phyloP scores from a whole-genome alignment of 192 early-diverging fungal species.

The Irineochytrium annulatum region DNA sequence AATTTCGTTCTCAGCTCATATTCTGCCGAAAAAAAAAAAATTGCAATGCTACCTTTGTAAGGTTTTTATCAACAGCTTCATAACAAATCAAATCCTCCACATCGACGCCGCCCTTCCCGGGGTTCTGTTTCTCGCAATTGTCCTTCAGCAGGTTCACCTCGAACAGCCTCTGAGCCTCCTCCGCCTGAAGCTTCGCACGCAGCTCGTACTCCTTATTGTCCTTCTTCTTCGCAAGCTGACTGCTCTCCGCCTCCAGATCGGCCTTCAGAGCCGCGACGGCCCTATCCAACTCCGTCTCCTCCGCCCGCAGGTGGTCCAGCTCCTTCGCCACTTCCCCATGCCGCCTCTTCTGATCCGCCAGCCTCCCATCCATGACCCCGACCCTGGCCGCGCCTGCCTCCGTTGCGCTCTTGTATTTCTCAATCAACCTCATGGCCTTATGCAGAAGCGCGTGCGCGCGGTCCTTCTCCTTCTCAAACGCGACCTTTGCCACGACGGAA shows the following conservation, averaged over 20 bases:
- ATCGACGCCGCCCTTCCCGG: not conserved
- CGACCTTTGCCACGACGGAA: constrained; percentile 24
- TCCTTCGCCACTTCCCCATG: not conserved
- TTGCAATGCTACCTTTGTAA: constrained; percentile 15
- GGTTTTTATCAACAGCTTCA: constrained; percentile 11
- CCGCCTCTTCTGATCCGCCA: not conserved
- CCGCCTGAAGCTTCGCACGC: constrained; percentile 6
- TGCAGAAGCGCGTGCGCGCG: constrained; percentile 18
- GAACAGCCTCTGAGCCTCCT: constrained; percentile 15
- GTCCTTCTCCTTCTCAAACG: constrained; percentile 25
- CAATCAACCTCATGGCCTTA: constrained; percentile 7
- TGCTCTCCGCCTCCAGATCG: constrained; percentile 2
- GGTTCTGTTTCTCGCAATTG: constrained; percentile 1
- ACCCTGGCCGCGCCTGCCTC: constrained; percentile 6
- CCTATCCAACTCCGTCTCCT: not conserved
- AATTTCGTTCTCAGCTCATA: not conserved
- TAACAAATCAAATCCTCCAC: constrained; percentile 14
- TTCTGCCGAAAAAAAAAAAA: not conserved
- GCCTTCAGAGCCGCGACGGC: constrained; percentile 8
- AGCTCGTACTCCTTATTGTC: constrained; percentile 6
- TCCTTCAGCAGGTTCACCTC: constrained; percentile 9
- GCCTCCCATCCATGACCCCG: not conserved
- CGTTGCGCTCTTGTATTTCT: constrained; percentile 13
- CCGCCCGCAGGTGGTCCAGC: not conserved
- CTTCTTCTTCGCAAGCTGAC: constrained; percentile 5